Evolutionary conservation across 2,329 filamentous ascomycete genomes (phyloP).

Genomic region (Diaporthe humulicola): DNA sequence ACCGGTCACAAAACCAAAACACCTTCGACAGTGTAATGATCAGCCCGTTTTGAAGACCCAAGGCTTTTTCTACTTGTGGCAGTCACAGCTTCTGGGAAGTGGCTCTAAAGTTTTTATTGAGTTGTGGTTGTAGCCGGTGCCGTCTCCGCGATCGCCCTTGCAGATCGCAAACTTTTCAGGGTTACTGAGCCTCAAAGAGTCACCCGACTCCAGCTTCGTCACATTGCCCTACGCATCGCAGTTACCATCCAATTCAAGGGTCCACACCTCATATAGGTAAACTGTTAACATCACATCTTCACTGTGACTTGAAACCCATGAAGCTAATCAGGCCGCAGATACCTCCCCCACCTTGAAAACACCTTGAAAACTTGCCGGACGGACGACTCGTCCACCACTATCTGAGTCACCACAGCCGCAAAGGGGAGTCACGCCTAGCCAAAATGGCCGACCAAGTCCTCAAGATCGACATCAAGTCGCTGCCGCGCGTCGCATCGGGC

Average conservation of each 20-base stretch:
- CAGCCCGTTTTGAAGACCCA: background rate
- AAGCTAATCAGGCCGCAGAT: background rate
- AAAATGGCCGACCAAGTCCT: constrained; percentile 39
- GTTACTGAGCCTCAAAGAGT: constrained; percentile 18
- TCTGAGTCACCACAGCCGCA: background rate
- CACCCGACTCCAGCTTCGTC: background rate
- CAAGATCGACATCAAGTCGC: constrained; percentile 47
- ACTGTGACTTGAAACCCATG: background rate
- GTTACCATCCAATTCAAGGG: background rate
- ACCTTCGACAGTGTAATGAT: background rate
- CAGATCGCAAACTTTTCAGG: constrained; percentile 37
- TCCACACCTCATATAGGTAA: background rate
- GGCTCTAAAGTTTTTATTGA: background rate
- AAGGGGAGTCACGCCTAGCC: background rate
- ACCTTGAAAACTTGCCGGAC: background rate
- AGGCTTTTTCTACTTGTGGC: background rate
- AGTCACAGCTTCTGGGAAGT: background rate
- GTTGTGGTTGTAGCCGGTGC: constrained; percentile 33
- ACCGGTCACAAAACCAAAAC: background rate
- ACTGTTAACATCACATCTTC: background rate
- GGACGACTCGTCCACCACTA: background rate
- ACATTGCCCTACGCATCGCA: background rate
- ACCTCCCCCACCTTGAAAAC: background rate
- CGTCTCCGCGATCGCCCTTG: constrained; percentile 37
- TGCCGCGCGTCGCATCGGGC: constrained; percentile 49